Base-by-base conservation (phyloP, 257 asterid genomes). In the Oldenlandia corymbosa region DNA sequence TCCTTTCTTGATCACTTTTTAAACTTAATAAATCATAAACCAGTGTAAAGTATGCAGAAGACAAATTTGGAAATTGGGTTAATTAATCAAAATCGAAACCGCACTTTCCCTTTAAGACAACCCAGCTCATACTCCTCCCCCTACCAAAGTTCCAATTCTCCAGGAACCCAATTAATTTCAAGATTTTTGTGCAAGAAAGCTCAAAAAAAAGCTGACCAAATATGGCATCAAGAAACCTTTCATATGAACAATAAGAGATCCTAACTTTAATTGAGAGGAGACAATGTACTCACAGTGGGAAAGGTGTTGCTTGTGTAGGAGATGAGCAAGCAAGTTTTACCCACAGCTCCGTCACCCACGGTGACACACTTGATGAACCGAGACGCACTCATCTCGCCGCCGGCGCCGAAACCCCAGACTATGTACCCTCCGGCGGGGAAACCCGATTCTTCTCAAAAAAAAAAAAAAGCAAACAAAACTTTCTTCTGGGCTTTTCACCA, bases 281-380 rank as follows among this genome's bases (percentile, higher is more conserved):
- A n/a, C n/a, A 51, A 31, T 49, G 10, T 21, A 51, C 73, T 71
- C 39, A 87, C 95, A 71, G 88, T 77, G 28, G 95, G 92, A 68
- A 87, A 87, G 30, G 88, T 83, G 80, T 84, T 87, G 83, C 88
- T 87, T 71, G 95, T 87, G 76, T 88, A 88, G 78, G 90, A 88
- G 56, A 88, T 85, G 71, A 88, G 94, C 75, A 87, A 73, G 72
- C 95, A 82, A 70, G 95, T 87, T 82, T 87, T 87, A 34, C 95
- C 95, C 56, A 87, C 95, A 36, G 92, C 95, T 46, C 95, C 95
- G 58, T 87, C 95, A 56, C 95, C 95, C 48, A 87, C 92, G 51
- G 95, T 84, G 37, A 87, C 95, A 60, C 95, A 87, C 78, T 87
- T 87, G 42, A 87, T 87, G 78, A 82, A 82, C 87, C 85, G 83